Base-by-base conservation (phyloP, 805 yeast genomes). In the Starmerella bombicola region DNA sequence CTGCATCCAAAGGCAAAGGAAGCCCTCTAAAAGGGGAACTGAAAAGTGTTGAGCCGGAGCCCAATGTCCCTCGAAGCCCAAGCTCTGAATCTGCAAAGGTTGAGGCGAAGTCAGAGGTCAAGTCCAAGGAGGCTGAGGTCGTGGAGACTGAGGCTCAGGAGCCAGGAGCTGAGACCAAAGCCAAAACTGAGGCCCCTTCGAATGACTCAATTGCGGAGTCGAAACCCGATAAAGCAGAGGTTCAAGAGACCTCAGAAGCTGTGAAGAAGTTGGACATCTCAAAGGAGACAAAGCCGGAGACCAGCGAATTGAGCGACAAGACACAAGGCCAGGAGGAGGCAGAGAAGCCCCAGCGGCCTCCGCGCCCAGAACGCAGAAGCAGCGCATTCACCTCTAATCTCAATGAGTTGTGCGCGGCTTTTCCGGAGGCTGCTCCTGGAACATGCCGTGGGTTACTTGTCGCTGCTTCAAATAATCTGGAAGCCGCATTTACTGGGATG, bases 401-500 rank as follows among this genome's bases (percentile, higher is more conserved):
- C 46, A 64, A 69, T 37, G 78, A 82, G 31, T 67, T 88, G 47
- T 67, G 69, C 51, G 94, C 83, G 18, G 96, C 96, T 0, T 88
- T 88, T 59, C 97, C 98, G 1, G 63, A 66, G 15, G 61, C 76
- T 19, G 94, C 84, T 31, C 80, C 71, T 23, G 72, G 75, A 46
- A 72, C 76, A 52, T 67, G 83, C 47, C 74, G 76, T 40, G 85
- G 93, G 22, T 78, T 83, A 1, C 65, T 86, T 42, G 81, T 91
- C 56, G 97, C 97, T 2, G 75, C 93, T 16, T 73, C 70, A 35
- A 95, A 93, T 22, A 67, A 71, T 35, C 58, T 83, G 33, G 95
- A 84, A 52, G 77, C 81, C 1, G 93, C 95, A 1, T 88, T 88
- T 65, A 80, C 79, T 58, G 96, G 95, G 0, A 65, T 86, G 53